Evolutionary conservation across 129 eudicot species (phyloP).

Genomic region (Rutidosis leptorrhynchoides): DNA sequence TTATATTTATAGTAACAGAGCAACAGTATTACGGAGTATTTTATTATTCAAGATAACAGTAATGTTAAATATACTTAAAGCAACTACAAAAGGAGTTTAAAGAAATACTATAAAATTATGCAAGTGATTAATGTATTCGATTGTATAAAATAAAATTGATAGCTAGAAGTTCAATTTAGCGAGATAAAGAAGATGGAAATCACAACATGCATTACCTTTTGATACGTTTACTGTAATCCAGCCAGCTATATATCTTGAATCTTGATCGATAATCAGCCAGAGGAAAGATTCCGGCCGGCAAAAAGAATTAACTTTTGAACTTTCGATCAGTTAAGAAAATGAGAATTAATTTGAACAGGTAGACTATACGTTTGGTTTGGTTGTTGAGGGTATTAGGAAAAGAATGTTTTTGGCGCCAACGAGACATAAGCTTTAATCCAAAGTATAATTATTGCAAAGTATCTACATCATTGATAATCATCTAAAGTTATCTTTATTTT

Average conservation of each 20-base stretch:
- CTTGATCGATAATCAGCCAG: neutral
- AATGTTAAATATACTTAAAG: neutral
- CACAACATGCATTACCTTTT: neutral
- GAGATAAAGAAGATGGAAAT: neutral
- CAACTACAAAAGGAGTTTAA: neutral
- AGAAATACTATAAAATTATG: too few species aligned
- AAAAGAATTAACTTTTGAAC: neutral
- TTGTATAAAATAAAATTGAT: too few species aligned
- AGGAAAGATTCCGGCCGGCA: neutral
- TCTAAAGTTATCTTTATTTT: neutral
- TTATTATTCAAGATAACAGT: neutral
- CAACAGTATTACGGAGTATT: neutral
- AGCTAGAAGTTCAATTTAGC: too few species aligned
- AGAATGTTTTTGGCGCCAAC: slow-evolving; percentile 40
- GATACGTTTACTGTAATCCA: neutral
- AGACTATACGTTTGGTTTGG: slow-evolving; percentile 3
- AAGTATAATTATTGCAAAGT: slow-evolving; percentile 32
- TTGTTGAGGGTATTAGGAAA: slow-evolving; percentile 26
- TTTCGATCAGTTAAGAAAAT: neutral
- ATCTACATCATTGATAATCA: slow-evolving; percentile 7
- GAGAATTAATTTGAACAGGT: slow-evolving; percentile 22
- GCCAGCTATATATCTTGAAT: too few species aligned
- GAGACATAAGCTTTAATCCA: slow-evolving; percentile 23
- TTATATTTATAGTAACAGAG: neutral
- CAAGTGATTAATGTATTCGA: too few species aligned